Percentiles rank a stretch among this genome's conserved stretches.
Conservation (phyloP, 2,329 filamentous ascomycete species). For the Penicillium polonicum region DNA sequence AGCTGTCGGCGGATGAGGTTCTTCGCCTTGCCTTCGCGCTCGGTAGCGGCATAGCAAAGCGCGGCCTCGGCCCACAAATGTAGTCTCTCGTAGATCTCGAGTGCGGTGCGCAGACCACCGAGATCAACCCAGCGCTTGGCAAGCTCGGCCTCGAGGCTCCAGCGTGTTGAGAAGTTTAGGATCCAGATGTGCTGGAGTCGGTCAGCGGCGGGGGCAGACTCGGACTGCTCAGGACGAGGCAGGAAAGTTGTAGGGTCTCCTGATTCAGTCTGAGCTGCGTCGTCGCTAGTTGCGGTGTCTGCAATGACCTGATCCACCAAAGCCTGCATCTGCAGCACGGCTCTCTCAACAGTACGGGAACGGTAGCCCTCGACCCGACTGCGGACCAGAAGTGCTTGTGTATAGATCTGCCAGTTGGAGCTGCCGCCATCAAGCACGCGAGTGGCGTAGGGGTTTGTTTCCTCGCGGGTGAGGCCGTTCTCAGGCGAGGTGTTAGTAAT, state of each 20-base stretch:
- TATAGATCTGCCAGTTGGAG: slow-evolving; percentile 98
- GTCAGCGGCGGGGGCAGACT: slow-evolving; percentile 71
- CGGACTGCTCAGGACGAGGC: slow-evolving; percentile 69
- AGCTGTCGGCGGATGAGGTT: slow-evolving; percentile 74
- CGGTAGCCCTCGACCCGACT: slow-evolving; percentile 86
- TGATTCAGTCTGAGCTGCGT: slow-evolving; percentile 33
- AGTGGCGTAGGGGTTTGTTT: slow-evolving; percentile 86
- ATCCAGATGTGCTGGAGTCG: slow-evolving; percentile 81
- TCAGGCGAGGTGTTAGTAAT: slow-evolving; percentile 84
- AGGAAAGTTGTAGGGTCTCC: slow-evolving; percentile 72
- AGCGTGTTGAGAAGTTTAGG: slow-evolving; percentile 78
- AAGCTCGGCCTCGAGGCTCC: slow-evolving; percentile 92
- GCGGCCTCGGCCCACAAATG: slow-evolving; percentile 95
- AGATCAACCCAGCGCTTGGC: slow-evolving; percentile 89
- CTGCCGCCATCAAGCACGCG: slow-evolving; percentile 84
- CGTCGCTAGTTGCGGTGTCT: slow-evolving; percentile 62
- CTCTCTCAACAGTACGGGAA: slow-evolving; percentile 83
- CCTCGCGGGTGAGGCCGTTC: slow-evolving; percentile 85
- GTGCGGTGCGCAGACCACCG: slow-evolving; percentile 81
- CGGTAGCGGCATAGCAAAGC: slow-evolving; percentile 75
- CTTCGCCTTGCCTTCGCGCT: slow-evolving; percentile 80
- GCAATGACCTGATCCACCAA: slow-evolving; percentile 93
- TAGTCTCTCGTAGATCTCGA: slow-evolving; percentile 93
- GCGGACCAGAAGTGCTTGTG: slow-evolving; percentile 83
- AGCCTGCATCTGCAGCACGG: slow-evolving; percentile 88